These are phyloP conservation scores for Westerdykella aurantiaca DNA, from an alignment of 2,329 filamentous ascomycete genomes.

Conservation along the genomic window DNA sequence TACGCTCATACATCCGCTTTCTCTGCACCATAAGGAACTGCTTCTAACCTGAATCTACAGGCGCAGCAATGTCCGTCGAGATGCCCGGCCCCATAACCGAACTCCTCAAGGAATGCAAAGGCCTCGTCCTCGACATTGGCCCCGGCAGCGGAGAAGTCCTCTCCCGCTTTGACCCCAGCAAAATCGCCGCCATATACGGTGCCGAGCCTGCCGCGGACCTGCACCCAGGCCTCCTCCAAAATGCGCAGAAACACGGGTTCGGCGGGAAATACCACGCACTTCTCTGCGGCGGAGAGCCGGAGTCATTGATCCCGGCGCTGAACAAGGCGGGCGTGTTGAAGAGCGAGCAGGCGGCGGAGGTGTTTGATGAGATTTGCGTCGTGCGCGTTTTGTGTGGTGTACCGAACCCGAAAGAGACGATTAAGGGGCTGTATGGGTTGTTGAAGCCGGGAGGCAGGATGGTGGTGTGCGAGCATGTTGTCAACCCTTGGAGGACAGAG, in stretches of 20 bases:
- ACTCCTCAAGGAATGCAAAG: slow-evolving; percentile 25
- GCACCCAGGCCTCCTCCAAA: slow-evolving; percentile 41
- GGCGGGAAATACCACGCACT: slow-evolving; percentile 47
- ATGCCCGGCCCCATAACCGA: slow-evolving; percentile 29
- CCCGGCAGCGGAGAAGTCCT: slow-evolving; percentile 51
- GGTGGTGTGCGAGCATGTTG: slow-evolving; percentile 53
- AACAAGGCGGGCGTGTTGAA: slow-evolving; percentile 39
- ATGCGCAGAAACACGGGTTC: slow-evolving; percentile 40
- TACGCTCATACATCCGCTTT: slow-evolving; percentile 1
- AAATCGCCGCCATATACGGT: slow-evolving; percentile 48
- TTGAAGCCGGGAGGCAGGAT: slow-evolving; percentile 52
- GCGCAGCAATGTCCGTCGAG: slow-evolving; percentile 32
- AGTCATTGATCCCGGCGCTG: slow-evolving; percentile 43
- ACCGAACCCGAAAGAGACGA: slow-evolving; percentile 43
- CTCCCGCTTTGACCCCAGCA: slow-evolving; percentile 39
- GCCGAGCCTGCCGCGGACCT: slow-evolving; percentile 49
- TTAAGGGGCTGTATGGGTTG: slow-evolving; percentile 44
- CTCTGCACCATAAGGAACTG: slow-evolving; percentile 38
- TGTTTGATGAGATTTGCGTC: slow-evolving; percentile 53
- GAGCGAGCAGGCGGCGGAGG: slow-evolving; percentile 14
- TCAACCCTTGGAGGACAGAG: slow-evolving; percentile 45
- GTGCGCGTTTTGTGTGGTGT: slow-evolving; percentile 53
- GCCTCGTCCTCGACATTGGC: slow-evolving; percentile 36
- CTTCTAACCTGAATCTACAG: slow-evolving; percentile 9
- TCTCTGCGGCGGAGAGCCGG: slow-evolving; percentile 43